Base-by-base conservation (phyloP, 2,329 filamentous ascomycete species). In the Cladorrhinum sp. region DNA sequence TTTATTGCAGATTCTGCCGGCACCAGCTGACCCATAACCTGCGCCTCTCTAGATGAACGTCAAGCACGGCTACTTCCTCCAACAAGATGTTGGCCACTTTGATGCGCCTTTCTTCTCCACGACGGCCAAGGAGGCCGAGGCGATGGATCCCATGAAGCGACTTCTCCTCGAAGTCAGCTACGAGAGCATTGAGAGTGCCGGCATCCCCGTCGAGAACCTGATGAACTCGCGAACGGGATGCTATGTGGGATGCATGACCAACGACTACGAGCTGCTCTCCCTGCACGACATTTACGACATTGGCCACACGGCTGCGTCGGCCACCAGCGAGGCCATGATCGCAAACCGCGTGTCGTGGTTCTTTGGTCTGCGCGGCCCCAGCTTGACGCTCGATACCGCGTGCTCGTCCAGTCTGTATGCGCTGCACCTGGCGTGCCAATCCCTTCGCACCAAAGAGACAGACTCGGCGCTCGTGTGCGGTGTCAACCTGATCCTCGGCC, bases 91-190 rank as follows among this genome's bases (percentile, higher is more conserved):
- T 23, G 53, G 29, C 24, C 12, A 23, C 45, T 60, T 60, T 32
- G 58, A 60, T 18, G 53, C 58, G 2, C 58, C 53, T 10, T 60
- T 60, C 49, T 60, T 60, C 25, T 50, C 48, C 49, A 49, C 45
- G 10, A 57, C 53, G 0, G 27, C 48, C 13, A 50, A 45, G 10
- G 58, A 60, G 27, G 58, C 58, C 4, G 36, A 32, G 12, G 45
- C 53, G 6, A 60, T 60, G 58, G 53, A 57, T 22, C 58, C 58
- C 16, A 32, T 45, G 54, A 32, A 60, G 32, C 80, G 87, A 63
- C 72, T 88, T n/a, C 81, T 83, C 1, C 75, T 89, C 1, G 81
- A 85, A 36, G 85, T 83, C 8, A 83, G 83, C 0, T 89, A 88
- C 66, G 86, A 89, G 67, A 85, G 85, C 1, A 75, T 89, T 38